A percentile compares a stretch with the other conserved stretches of the same genome.
These are phyloP conservation scores for Chlorella ohadii DNA, from an alignment of 139 green algal genomes.

Conservation along the genomic window DNA sequence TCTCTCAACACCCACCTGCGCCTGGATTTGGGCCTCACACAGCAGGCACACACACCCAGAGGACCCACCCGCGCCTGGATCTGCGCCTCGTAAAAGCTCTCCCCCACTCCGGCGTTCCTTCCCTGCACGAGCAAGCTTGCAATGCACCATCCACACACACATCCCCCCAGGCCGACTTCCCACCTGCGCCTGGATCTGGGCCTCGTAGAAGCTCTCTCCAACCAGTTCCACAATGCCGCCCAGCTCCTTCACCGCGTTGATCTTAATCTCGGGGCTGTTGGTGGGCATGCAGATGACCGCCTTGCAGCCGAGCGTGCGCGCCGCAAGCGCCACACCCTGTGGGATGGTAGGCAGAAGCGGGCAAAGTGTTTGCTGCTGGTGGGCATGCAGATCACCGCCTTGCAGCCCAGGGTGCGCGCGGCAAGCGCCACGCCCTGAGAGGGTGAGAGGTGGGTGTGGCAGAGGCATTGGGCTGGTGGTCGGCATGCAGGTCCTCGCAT, in stretches of 20 bases:
- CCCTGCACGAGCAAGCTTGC: too few relatives aligned
- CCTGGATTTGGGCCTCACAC: background rate
- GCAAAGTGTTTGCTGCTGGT: conserved; percentile 56
- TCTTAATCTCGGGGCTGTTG: conserved; percentile 88
- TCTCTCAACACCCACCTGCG: background rate
- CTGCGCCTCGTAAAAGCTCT: too few relatives aligned
- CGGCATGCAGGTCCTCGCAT: too few relatives aligned
- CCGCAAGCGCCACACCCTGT: conserved; percentile 92
- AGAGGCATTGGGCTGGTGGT: too few relatives aligned
- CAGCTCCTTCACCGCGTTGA: conserved; percentile 75
- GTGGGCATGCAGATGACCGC: conserved; percentile 95
- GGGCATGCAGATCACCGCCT: conserved; percentile 94
- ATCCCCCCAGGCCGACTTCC: too few relatives aligned
- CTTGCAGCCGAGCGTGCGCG: conserved; percentile 69
- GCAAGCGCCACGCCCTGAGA: conserved; percentile 91
- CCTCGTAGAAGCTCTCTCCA: conserved; percentile 95
- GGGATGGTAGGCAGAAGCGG: background rate
- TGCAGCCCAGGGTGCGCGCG: conserved; percentile 73
- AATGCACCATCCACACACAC: too few relatives aligned
- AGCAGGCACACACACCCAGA: too few relatives aligned
- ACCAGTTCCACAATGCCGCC: conserved; percentile 92
- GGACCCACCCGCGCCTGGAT: too few relatives aligned
- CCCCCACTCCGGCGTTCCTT: too few relatives aligned
- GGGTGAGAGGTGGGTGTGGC: background rate
- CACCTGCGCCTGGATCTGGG: conserved; percentile 63